Conservation (phyloP, 306 rosid genomes). For the Castanopsis chinensis region DNA sequence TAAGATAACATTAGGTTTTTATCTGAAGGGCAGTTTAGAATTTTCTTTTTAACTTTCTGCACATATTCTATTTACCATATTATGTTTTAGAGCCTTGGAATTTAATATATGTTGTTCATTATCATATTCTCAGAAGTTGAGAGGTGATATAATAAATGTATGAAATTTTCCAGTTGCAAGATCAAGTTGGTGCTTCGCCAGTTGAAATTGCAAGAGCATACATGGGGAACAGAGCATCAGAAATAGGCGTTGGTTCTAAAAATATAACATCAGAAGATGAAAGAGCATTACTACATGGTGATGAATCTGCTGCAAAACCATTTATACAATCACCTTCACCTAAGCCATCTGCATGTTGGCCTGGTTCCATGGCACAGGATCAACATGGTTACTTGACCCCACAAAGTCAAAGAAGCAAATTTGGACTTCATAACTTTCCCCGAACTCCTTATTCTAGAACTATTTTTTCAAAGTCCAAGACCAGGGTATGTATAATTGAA, state of each 20-base stretch:
- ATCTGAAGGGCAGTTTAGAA: not conserved
- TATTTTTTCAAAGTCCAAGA: conserved; percentile 66
- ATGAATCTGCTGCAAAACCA: conserved; percentile 45
- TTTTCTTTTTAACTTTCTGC: not conserved
- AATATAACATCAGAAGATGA: conserved; percentile 33
- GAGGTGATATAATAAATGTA: conserved; percentile 5
- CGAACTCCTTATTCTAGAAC: conserved; percentile 91
- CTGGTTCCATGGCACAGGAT: conserved; percentile 72
- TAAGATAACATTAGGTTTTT: not conserved
- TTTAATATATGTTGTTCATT: not conserved
- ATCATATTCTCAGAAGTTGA: conserved; percentile 11
- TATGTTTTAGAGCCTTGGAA: not conserved
- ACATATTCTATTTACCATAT: not conserved
- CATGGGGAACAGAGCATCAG: conserved; percentile 67
- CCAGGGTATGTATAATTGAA: conserved; percentile 51
- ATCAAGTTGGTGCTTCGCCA: conserved; percentile 74
- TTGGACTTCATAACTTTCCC: conserved; percentile 63
- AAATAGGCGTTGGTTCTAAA: conserved; percentile 48
- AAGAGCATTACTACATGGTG: conserved; percentile 31
- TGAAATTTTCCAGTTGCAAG: conserved; percentile 49
- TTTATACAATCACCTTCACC: conserved; percentile 47
- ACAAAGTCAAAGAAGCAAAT: conserved; percentile 59
- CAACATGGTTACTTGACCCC: conserved; percentile 55
- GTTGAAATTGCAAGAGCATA: conserved; percentile 83
- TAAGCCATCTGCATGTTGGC: conserved; percentile 72